These are phyloP conservation scores for Parsonsia alboflavescens DNA, from an alignment of 257 asterid species.

Conservation along the genomic window DNA sequence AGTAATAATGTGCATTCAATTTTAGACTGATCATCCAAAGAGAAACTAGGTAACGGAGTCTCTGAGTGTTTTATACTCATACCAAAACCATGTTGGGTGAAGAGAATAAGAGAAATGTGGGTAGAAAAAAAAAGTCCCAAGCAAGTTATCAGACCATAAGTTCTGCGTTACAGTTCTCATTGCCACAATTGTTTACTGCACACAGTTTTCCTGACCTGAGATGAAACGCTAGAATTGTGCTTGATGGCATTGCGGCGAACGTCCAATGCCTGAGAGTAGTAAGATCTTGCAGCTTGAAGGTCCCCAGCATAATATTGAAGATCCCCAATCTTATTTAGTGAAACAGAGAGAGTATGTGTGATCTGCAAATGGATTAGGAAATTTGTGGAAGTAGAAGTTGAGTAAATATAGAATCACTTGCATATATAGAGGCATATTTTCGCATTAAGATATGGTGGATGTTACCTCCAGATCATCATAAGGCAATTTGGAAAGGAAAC, in stretches of 20 bases:
- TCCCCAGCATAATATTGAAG: conserved; percentile 81
- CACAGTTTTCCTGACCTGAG: conserved; percentile 53
- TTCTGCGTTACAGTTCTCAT: background rate
- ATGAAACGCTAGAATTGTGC: conserved; percentile 42
- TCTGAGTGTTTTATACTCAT: background rate
- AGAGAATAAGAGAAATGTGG: background rate
- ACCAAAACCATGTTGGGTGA: background rate
- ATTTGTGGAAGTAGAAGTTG: background rate
- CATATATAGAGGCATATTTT: background rate
- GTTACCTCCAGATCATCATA: conserved; percentile 75
- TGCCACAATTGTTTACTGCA: background rate
- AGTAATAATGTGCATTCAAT: background rate
- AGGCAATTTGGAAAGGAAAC: conserved; percentile 67
- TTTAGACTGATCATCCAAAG: background rate
- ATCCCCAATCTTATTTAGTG: conserved; percentile 93
- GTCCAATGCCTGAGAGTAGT: conserved; percentile 78
- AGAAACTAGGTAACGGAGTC: background rate
- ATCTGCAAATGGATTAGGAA: conserved; percentile 11
- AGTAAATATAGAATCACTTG: background rate
- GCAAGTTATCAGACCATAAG: background rate
- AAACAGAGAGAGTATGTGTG: conserved; percentile 91
- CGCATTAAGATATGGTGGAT: background rate
- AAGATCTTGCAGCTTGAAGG: conserved; percentile 68
- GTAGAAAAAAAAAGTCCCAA: background rate
- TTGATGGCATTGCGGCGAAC: conserved; percentile 72